These are phyloP conservation scores for Nidula niveotomentosa DNA, from an alignment of 1,284 basidiomycete genomes.

Conservation along the genomic window DNA sequence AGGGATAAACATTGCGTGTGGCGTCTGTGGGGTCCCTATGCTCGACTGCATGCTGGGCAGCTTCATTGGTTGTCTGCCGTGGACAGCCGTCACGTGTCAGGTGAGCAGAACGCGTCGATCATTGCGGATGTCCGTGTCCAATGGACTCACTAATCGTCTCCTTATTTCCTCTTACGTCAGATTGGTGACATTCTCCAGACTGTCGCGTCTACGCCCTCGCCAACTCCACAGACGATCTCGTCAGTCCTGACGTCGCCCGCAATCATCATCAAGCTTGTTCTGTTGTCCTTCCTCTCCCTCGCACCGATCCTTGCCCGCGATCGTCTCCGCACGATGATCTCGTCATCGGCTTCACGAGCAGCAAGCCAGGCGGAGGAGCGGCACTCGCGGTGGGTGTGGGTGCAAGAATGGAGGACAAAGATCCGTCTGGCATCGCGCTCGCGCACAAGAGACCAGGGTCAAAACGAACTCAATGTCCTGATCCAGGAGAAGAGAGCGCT, in stretches of 20 bases:
- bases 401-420: conserved; percentile 54
- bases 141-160: conserved; percentile 5
- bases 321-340: conserved; percentile 55
- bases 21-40: conserved; percentile 80
- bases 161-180: conserved; percentile 32
- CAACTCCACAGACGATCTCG: conserved; percentile 68
- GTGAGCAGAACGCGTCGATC: conserved; percentile 29
- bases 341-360: conserved; percentile 23
- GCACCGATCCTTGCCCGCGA: conserved; percentile 76
- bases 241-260: conserved; percentile 70
- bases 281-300: conserved; percentile 73
- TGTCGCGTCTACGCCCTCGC: conserved; percentile 65
- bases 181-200: conserved; percentile 84
- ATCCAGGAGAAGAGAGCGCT: conserved; percentile 46
- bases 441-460: conserved; percentile 37
- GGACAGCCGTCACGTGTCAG: conserved; percentile 87
- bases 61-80: conserved; percentile 80
- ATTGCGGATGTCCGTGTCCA: background rate
- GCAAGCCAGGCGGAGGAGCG: conserved; percentile 31
- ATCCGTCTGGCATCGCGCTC: conserved; percentile 41
- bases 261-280: conserved; percentile 71
- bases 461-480: conserved; percentile 38
- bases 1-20: conserved; percentile 92
- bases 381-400: conserved; percentile 53
- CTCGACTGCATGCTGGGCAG: conserved; percentile 76